These are phyloP conservation scores for Zasmidium angulare DNA, from an alignment of 2,329 filamentous ascomycete genomes.

Conservation along the genomic window DNA sequence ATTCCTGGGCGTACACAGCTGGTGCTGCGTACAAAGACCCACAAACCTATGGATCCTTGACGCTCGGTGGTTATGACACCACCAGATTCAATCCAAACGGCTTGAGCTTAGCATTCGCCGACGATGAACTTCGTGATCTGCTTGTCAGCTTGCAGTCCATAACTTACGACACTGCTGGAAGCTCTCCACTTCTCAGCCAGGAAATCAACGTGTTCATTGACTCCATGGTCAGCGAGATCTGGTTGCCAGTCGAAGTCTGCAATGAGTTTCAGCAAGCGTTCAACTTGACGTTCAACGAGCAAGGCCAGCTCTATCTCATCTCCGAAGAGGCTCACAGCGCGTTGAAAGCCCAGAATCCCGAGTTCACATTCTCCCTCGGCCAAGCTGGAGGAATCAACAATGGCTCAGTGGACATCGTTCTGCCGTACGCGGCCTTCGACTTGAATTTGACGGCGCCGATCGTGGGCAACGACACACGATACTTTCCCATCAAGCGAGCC, in stretches of 20 bases:
- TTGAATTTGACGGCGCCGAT: conserved; percentile 22
- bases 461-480: conserved; percentile 8
- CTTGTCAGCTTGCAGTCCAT: conserved; percentile 26
- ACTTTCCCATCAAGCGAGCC: conserved; percentile 27
- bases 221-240: conserved; percentile 42
- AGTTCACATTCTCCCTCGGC: conserved; percentile 36
- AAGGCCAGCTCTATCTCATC: conserved; percentile 40
- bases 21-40: conserved; percentile 29
- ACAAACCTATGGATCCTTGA: conserved; percentile 30
- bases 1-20: conserved; percentile 31
- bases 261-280: conserved; percentile 41
- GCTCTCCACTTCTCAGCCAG: conserved; percentile 21
- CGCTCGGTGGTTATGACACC: conserved; percentile 44
- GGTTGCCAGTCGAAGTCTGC: conserved; percentile 41
- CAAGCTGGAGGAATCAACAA: background rate
- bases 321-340: conserved; percentile 39
- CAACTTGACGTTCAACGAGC: conserved; percentile 39
- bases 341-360: conserved; percentile 36
- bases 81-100: conserved; percentile 36
- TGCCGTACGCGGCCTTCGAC: conserved; percentile 33
- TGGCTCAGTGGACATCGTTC: conserved; percentile 19
- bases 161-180: conserved; percentile 24
- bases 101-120: conserved; percentile 33
- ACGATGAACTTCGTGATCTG: conserved; percentile 26
- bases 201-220: conserved; percentile 36